phyloP scores from a whole-genome alignment of 2,329 filamentous ascomycete genomes.

The Epichloe coenophiala region DNA sequence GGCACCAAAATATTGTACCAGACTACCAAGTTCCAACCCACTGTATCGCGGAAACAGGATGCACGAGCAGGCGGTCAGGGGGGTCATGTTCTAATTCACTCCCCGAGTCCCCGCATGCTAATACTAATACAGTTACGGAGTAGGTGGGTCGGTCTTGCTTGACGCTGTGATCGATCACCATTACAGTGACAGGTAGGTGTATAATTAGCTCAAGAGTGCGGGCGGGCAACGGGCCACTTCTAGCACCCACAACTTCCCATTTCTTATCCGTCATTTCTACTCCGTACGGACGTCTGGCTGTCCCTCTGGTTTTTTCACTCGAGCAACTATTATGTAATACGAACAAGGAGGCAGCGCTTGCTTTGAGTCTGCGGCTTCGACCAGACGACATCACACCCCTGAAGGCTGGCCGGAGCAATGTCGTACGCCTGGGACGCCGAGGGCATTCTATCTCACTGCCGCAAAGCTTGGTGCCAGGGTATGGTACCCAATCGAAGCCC shows the following conservation, averaged over 20 bases:
- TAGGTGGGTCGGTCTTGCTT: not conserved
- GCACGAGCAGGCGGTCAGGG: not conserved
- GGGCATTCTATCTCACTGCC: not conserved
- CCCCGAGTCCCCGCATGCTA: not conserved
- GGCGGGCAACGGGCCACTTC: constrained; percentile 3
- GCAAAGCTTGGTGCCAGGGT: constrained; percentile 11
- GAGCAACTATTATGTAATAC: not conserved
- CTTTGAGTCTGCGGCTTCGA: too few relatives aligned
- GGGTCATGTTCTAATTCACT: not conserved
- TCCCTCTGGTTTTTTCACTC: not conserved
- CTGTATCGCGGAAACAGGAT: not conserved
- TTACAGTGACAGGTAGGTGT: too few relatives aligned
- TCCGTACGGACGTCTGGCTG: not conserved
- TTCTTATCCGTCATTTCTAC: not conserved
- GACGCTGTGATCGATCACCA: not conserved
- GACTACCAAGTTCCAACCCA: not conserved
- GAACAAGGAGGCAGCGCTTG: too few relatives aligned
- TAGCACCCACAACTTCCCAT: not conserved
- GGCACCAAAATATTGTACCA: not conserved
- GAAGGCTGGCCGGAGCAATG: not conserved
- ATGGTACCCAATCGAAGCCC: constrained; percentile 23
- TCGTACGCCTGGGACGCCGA: not conserved
- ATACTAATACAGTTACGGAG: not conserved
- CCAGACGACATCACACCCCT: not conserved
- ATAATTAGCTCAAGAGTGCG: not conserved